Base-by-base conservation (phyloP, 1,284 basidiomycete genomes). In the Tremellales sp. region DNA sequence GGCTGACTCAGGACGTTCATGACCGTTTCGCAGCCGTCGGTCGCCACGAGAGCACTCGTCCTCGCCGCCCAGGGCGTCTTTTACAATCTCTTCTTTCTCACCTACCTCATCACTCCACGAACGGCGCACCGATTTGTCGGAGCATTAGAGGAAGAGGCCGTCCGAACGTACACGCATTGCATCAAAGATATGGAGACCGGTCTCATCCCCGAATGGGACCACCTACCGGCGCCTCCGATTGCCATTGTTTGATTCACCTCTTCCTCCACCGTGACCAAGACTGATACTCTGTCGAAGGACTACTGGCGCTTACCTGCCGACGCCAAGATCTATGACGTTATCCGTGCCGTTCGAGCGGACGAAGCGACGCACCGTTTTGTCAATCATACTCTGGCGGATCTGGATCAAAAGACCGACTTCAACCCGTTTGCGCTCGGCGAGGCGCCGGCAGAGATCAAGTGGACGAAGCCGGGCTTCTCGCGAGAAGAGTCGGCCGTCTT, bases 71-170 rank as follows among this genome's bases (percentile, higher is more conserved):
- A 98, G 61, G 78, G 76, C 34, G 84, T 92, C 28, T 91, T 90
- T 73, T 92, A 87, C 73, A 93, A 94, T 71, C 65, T 85, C 8
- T 93, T 94, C 76, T 94, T 92, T 78, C 66, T 91, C 26, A 79
- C 83, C 21, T 95, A 94, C 69, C 69, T 93, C 46, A 57, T 93
- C 40, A 86, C 87, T 0, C 94, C 94, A 1, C 77, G 78, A 46
- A 79, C 82, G 1, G 90, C 87, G 54, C 94, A 97, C 72, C 86
- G 94, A 26, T 97, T 97, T 68, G 93, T 97, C 37, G 94, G 81
- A n/a, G 77, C 89, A 63, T 77, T 98, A 8, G 94, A 97, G 65
- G 93, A 97, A 74, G 92, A 97, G 71, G 93, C 93, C 4, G 89
- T 94, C 5, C 53, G 84, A 37, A 95, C 92, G 19, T 94, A 89